Conservation (phyloP, 2,329 filamentous ascomycete genomes). For the Laburnicola sp. region DNA sequence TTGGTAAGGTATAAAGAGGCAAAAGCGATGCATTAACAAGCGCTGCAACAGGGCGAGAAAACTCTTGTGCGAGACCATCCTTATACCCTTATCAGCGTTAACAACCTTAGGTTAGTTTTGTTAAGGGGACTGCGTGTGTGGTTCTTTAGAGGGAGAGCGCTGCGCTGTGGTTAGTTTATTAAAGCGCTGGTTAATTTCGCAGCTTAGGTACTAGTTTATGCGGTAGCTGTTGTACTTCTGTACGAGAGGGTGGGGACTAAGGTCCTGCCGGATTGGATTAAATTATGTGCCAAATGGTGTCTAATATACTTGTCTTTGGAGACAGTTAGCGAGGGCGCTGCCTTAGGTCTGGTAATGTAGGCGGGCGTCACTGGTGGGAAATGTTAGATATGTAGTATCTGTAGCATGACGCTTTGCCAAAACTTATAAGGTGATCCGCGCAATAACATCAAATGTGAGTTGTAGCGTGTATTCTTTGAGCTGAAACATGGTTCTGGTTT, state of each 20-base stretch:
- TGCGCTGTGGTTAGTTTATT: slow-evolving; percentile 11
- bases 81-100: too few relatives aligned
- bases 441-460: slow-evolving; percentile 18
- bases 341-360: slow-evolving; percentile 17
- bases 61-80: too few relatives aligned
- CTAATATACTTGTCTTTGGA: slow-evolving; percentile 19
- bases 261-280: slow-evolving; percentile 16
- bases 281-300: slow-evolving; percentile 16
- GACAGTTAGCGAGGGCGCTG: slow-evolving; percentile 14
- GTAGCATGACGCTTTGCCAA: background rate
- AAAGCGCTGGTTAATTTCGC: slow-evolving; percentile 20
- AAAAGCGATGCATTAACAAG: too few relatives aligned
- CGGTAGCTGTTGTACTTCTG: slow-evolving; percentile 14
- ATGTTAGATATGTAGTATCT: background rate
- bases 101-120: too few relatives aligned
- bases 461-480: slow-evolving; percentile 13
- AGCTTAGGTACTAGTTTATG: slow-evolving; percentile 18
- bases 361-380: slow-evolving; percentile 8
- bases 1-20: too few relatives aligned
- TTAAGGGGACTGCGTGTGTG: background rate
- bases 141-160: background rate
- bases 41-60: too few relatives aligned
- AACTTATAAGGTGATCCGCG: slow-evolving; percentile 11
- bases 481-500: slow-evolving; percentile 5
- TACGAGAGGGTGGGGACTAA: slow-evolving; percentile 14